Base-by-base conservation (phyloP, 768 basidiomycete species). In the Stropharia rugosoannulata region DNA sequence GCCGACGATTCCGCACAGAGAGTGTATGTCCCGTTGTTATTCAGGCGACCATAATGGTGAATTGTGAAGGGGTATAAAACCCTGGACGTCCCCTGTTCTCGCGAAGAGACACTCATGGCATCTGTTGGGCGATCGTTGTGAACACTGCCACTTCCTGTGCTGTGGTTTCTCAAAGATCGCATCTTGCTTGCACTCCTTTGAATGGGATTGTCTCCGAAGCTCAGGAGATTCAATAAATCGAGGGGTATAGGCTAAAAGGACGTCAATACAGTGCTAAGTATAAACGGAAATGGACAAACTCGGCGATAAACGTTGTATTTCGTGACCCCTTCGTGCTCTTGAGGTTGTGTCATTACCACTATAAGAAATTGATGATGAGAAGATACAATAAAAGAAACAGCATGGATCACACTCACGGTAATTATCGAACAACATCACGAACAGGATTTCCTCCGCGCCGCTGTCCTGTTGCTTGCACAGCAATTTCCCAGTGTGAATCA, bases 381-480 rank as follows among this genome's bases (percentile, higher is more conserved):
- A 38, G 4, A 58, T 48, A 50, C 27, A 35, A 2, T 37, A 38
- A 32, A 55, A 22, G 29, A 32, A n/a, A 13, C 11, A 25, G 15
- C 45, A 22, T 7, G 9, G 29, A 32, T 32, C 29, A 32, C 12
- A 70, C 89, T 68, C 62, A 94, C 94, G 68, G 63, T 97, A 99
- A 66, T 98, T 94, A 67, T 99, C 97, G 66, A 99, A 97, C 4
- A 99, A 75, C 53, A 98, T 76, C 2, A 95, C 87, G 60, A 88
- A 90, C 1, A 95, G 75, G 9, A 32, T 32, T 62, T 98, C 94
- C 16, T 89, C 86, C 57, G 89, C 80, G 16, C 86, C 87, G 16
- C 83, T 84, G 39, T 96, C 94, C 4, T 91, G 89, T 59, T 93
- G 81, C 6, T 32, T 32, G 9, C 29, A 32, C 43, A 89, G 75